Evolutionary conservation across 139 green algal species (phyloP).

Genomic region (Coelastrella sp.): DNA sequence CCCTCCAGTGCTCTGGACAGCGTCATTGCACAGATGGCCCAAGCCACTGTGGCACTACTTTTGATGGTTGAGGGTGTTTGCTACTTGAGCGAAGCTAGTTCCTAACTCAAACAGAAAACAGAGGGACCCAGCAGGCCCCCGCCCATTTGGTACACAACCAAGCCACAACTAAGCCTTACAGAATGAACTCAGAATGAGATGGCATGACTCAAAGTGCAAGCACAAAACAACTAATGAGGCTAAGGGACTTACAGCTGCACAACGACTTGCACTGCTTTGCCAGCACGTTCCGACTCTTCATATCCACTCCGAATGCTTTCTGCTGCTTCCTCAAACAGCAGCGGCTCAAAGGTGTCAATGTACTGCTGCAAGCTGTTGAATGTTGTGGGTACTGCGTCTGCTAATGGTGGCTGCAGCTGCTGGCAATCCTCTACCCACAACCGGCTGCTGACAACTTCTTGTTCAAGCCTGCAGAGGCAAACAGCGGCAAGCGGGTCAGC

Average conservation of each 20-base stretch:
- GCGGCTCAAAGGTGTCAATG: slow-evolving; percentile 76
- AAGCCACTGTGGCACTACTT: too few species aligned
- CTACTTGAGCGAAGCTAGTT: too few species aligned
- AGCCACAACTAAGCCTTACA: too few species aligned
- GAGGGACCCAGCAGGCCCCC: too few species aligned
- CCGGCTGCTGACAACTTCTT: slow-evolving; percentile 65
- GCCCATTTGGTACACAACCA: too few species aligned
- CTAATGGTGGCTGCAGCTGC: slow-evolving; percentile 43
- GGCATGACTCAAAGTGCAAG: too few species aligned
- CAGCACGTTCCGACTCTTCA: slow-evolving; percentile 60
- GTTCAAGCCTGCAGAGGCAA: slow-evolving; percentile 52
- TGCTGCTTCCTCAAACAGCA: slow-evolving; percentile 88
- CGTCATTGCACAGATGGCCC: too few species aligned
- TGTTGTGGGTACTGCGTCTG: slow-evolving; percentile 34
- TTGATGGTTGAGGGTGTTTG: too few species aligned
- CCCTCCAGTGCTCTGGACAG: too few species aligned
- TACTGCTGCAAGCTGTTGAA: slow-evolving; percentile 70
- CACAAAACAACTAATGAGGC: too few species aligned
- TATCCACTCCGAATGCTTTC: slow-evolving; percentile 66
- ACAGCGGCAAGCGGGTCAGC: not conserved
- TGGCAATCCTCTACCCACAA: slow-evolving; percentile 74
- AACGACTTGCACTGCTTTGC: slow-evolving; percentile 39
- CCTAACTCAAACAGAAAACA: too few species aligned
- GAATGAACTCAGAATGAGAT: too few species aligned
- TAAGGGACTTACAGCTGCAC: slow-evolving; percentile 43